A percentile compares a stretch with the other conserved stretches of the same genome.
Evolutionary conservation across 805 yeast genomes (phyloP).

Genomic region (Candida patagonica): DNA sequence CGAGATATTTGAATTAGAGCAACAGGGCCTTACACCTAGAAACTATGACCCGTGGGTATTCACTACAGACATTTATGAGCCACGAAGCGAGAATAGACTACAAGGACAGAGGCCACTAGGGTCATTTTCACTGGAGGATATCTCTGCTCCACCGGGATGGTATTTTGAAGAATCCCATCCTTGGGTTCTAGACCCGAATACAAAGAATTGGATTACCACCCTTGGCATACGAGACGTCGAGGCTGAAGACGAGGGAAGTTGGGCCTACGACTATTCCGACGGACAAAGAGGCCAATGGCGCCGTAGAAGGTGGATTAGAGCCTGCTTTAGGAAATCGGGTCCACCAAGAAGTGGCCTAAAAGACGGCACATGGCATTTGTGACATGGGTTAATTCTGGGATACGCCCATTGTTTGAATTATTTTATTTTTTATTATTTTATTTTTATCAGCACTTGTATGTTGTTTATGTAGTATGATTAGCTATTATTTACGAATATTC

Average conservation of each 20-base stretch:
- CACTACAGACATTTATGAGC: constrained; percentile 47
- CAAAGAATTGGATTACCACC: constrained; percentile 42
- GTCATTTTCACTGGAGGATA: constrained; percentile 41
- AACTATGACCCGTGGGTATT: constrained; percentile 56
- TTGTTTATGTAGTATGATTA: no score
- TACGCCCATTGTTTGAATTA: not conserved
- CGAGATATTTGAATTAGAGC: constrained; percentile 70
- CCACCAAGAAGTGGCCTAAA: constrained; percentile 6
- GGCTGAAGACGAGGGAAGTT: constrained; percentile 23
- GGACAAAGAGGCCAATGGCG: constrained; percentile 31
- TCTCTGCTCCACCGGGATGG: constrained; percentile 70
- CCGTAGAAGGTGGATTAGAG: constrained; percentile 31
- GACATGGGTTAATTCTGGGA: not conserved
- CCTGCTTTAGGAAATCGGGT: constrained; percentile 22
- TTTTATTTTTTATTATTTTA: not conserved
- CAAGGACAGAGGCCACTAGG: constrained; percentile 59
- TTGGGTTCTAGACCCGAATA: constrained; percentile 59
- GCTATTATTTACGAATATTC: no score
- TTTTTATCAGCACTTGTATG: no score
- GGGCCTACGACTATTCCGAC: constrained; percentile 30
- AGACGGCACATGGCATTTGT: no score
- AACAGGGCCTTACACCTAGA: constrained; percentile 48
- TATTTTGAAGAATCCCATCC: constrained; percentile 46
- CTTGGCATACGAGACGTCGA: constrained; percentile 31
- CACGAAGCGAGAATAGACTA: constrained; percentile 35